Evolutionary conservation across 1,284 basidiomycete species (phyloP), one percentile per base, ranked within the genome.

Genomic region (Schizophyllum commune): DNA sequence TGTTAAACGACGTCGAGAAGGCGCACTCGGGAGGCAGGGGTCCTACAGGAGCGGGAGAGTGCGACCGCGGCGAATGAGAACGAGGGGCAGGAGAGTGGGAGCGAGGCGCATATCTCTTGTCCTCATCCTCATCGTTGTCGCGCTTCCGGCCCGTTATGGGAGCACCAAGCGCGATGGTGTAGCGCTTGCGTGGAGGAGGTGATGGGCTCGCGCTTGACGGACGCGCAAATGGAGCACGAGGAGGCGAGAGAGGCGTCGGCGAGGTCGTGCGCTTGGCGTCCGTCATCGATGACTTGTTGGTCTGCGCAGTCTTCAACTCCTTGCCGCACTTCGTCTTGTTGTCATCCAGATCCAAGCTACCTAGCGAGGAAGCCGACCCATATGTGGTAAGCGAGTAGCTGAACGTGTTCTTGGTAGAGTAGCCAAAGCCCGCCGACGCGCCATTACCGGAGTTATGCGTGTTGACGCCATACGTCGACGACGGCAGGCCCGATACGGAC

Each of bases 91-190:
- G 34, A 6, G 34, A 39, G 34, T 39, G 75, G 74, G 39, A 68
- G 71, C 32, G 68, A 68, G 56, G 69, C 63, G 15, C 69, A 53
- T 33, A 54, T 27, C 47, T 17, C 32, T 13, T 39, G 60, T 47
- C n/a, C 22, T 70, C 63, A 62, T 88, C 83, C 0, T 39, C 34
- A 13, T 39, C 34, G 7, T 39, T 13, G 7, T 6, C 6, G 34
- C 34, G 6, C 34, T 13, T 13, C 34, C 34, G 6, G 34, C 34
- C 34, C 34, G 34, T 39, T 6, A 39, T 39, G 7, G 86, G 86
- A 4, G 81, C 84, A 15, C 90, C 90, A 0, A 92, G 78, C 0
- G 91, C 89, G 55, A 92, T 89, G 0, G 91, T 92, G 69, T 92
- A 92, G 39, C 91, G 78, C 68, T 92, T 92, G 2, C 87, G 75